phyloP scores from a whole-genome alignment of 139 green algal genomes.

The Haematococcus sp. region DNA sequence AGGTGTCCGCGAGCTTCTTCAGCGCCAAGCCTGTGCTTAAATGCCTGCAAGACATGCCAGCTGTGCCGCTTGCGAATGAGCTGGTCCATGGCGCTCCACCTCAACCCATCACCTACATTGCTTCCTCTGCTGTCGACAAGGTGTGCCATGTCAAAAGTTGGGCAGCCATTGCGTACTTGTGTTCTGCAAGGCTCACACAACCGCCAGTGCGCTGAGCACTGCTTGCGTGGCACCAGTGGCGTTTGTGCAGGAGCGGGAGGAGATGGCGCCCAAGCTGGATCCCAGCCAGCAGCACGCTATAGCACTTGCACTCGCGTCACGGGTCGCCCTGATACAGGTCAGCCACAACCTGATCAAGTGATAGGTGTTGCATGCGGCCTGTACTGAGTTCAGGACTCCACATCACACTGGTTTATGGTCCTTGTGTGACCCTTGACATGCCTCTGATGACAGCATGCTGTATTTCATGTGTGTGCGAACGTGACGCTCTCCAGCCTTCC shows the following conservation, averaged over 20 bases:
- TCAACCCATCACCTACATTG: background rate
- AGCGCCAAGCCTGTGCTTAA: conserved; percentile 39
- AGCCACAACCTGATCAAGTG: no score
- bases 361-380: no score
- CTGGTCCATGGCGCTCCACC: conserved; percentile 19
- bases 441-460: background rate
- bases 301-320: conserved; percentile 14
- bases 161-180: no score
- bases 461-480: background rate
- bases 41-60: conserved; percentile 43
- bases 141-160: background rate
- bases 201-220: no score
- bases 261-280: conserved; percentile 21
- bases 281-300: conserved; percentile 32
- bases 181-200: background rate
- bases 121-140: conserved; percentile 10
- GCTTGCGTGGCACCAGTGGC: no score
- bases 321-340: conserved; percentile 43
- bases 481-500: no score
- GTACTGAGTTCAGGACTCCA: no score
- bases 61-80: conserved; percentile 39
- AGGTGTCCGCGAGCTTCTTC: conserved; percentile 40
- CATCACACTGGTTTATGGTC: no score
- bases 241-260: conserved; percentile 27
- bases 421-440: no score